Percentiles rank a stretch among this genome's conserved stretches.
Evolutionary conservation across 768 basidiomycete species (phyloP).

Genomic region (Clitopilus passeckerianus): DNA sequence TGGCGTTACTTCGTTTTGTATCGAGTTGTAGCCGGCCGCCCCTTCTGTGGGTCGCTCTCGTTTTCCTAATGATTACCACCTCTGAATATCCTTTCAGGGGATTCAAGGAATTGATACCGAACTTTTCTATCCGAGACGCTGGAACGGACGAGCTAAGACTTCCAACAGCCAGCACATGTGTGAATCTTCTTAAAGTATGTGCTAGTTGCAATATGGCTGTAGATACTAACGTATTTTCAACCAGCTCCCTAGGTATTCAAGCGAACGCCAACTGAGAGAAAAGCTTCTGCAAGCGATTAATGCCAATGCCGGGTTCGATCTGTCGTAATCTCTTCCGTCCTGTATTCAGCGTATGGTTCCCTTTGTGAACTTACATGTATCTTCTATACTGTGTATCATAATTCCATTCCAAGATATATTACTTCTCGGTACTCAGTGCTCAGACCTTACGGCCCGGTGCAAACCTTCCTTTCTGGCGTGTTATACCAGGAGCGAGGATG

Average conservation of each 20-base stretch:
- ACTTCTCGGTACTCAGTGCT: too few relatives aligned
- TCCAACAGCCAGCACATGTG: conserved; percentile 81
- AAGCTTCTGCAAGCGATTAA: conserved; percentile 87
- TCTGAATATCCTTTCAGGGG: conserved; percentile 38
- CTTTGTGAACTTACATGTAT: background rate
- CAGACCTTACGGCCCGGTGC: too few relatives aligned
- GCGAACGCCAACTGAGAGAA: conserved; percentile 55
- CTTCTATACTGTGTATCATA: background rate
- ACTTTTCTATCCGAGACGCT: conserved; percentile 84
- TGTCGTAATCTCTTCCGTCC: conserved; percentile 48
- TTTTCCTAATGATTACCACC: background rate
- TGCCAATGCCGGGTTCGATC: conserved; percentile 87
- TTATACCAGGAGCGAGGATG: too few relatives aligned
- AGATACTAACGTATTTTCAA: background rate
- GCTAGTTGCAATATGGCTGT: background rate
- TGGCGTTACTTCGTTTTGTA: conserved; percentile 80
- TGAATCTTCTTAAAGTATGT: conserved; percentile 83
- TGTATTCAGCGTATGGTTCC: background rate
- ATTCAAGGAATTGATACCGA: conserved; percentile 82
- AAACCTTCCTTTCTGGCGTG: too few relatives aligned
- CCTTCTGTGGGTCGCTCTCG: conserved; percentile 51
- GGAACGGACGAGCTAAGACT: conserved; percentile 67
- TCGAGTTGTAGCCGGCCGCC: conserved; percentile 92
- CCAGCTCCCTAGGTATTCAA: conserved; percentile 68
- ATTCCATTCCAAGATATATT: too few relatives aligned